These are phyloP conservation scores for Capronia coronata DNA, from an alignment of 2,329 filamentous ascomycete genomes.

Conservation along the genomic window DNA sequence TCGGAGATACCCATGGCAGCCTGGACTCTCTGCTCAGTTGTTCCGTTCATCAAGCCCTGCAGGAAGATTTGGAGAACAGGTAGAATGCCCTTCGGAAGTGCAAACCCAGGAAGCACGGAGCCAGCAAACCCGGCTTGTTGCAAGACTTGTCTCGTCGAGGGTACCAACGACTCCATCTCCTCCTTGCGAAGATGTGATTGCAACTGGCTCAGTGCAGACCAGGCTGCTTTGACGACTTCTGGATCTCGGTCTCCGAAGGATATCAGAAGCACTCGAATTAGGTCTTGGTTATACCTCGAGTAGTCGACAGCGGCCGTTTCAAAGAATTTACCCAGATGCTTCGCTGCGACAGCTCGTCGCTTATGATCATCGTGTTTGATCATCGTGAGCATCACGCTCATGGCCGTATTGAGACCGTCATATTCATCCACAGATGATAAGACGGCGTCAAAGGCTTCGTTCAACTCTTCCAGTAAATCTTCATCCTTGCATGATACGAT, in stretches of 20 bases:
- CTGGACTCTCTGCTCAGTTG: constrained; percentile 82
- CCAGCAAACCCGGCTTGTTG: constrained; percentile 84
- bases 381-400: constrained; percentile 84
- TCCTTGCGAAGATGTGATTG: constrained; percentile 90
- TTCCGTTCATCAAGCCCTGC: constrained; percentile 96
- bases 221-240: constrained; percentile 81
- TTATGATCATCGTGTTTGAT: constrained; percentile 90
- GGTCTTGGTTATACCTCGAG: constrained; percentile 90
- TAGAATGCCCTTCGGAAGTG: constrained; percentile 90
- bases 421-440: constrained; percentile 90
- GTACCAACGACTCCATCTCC: constrained; percentile 90
- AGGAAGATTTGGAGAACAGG: constrained; percentile 94
- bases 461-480: constrained; percentile 65
- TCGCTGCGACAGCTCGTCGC: constrained; percentile 69
- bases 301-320: constrained; percentile 74
- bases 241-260: constrained; percentile 83
- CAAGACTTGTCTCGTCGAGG: constrained; percentile 77
- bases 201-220: constrained; percentile 78
- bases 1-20: constrained; percentile 91
- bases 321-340: constrained; percentile 83
- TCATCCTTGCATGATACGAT: constrained; percentile 70
- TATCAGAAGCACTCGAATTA: constrained; percentile 82
- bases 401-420: constrained; percentile 89
- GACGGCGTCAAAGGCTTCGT: constrained; percentile 78
- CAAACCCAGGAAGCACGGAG: constrained; percentile 77